These are phyloP conservation scores for Spergularia bocconei DNA, from an alignment of 148 eudicot genomes.

Conservation along the genomic window DNA sequence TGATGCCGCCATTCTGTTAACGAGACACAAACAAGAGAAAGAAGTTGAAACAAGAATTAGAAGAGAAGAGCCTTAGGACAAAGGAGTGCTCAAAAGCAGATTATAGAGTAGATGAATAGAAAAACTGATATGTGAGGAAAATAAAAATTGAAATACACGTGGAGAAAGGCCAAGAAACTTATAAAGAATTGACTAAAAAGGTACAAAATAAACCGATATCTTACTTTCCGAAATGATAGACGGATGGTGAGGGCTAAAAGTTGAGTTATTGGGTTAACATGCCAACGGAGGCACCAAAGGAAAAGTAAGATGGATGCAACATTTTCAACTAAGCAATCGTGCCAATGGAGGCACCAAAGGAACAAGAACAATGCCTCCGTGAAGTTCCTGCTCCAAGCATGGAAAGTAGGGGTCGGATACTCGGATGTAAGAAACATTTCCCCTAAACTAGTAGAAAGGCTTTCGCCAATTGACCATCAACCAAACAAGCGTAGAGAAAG, in stretches of 20 bases:
- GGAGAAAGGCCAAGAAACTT: neutral
- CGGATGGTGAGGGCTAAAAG: too few relatives aligned
- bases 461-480: neutral
- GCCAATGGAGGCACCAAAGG: too few relatives aligned
- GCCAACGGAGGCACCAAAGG: neutral
- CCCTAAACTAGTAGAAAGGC: neutral
- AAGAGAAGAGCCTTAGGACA: neutral
- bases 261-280: neutral
- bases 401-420: neutral
- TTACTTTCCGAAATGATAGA: neutral
- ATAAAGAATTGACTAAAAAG: neutral
- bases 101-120: neutral
- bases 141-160: neutral
- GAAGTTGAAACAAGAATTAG: neutral
- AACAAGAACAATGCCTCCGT: neutral
- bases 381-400: neutral
- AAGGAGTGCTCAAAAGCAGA: neutral
- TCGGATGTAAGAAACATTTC: neutral
- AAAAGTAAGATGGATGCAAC: neutral
- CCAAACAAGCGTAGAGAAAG: neutral
- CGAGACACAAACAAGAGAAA: neutral
- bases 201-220: neutral
- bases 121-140: neutral
- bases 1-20: constrained; percentile 31
- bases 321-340: neutral